Evolutionary conservation across 1,284 basidiomycete species (phyloP).

Genomic region (Ustilago curta): DNA sequence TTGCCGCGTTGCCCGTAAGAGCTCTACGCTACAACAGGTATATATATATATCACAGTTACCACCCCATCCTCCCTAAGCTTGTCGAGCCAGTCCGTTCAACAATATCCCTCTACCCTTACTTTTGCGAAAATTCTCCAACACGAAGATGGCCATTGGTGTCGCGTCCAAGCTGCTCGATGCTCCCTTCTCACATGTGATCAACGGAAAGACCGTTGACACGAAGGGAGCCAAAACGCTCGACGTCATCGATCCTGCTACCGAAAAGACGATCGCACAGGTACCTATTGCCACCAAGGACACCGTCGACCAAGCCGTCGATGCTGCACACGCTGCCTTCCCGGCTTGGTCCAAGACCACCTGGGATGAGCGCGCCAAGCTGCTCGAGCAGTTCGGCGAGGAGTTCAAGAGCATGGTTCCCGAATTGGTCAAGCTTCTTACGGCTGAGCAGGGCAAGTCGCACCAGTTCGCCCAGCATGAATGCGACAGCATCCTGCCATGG

Average conservation of each 20-base stretch:
- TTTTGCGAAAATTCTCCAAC: too few relatives aligned
- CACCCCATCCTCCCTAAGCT: too few relatives aligned
- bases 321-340: constrained; percentile 40
- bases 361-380: constrained; percentile 41
- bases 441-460: constrained; percentile 47
- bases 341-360: constrained; percentile 38
- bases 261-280: constrained; percentile 45
- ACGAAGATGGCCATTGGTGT: constrained; percentile 29
- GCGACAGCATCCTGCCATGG: constrained; percentile 31
- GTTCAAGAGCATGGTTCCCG: constrained; percentile 26
- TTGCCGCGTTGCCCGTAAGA: too few relatives aligned
- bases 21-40: too few relatives aligned
- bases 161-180: constrained; percentile 38
- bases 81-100: too few relatives aligned
- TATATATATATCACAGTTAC: too few relatives aligned
- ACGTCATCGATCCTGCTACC: constrained; percentile 50
- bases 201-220: constrained; percentile 39
- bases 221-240: constrained; percentile 37
- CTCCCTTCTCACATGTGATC: constrained; percentile 47
- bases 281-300: constrained; percentile 36
- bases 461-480: constrained; percentile 30
- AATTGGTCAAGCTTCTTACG: constrained; percentile 43
- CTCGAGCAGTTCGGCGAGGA: constrained; percentile 37
- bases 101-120: too few relatives aligned
- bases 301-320: constrained; percentile 43